Evolutionary conservation across 345 rosid genomes (phyloP).

Genomic region (Rhizophora mangle): DNA sequence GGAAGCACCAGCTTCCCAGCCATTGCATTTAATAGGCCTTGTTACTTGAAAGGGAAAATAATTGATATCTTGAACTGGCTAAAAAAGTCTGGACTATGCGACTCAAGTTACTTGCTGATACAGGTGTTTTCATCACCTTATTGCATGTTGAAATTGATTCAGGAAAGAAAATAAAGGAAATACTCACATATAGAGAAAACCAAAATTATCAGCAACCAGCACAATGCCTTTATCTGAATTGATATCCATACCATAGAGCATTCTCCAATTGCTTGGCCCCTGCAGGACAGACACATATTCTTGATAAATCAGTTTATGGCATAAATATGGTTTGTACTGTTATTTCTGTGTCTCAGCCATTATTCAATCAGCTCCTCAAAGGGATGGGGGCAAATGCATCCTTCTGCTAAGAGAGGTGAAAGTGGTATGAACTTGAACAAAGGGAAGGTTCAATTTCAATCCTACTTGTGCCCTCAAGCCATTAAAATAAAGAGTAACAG

Average conservation of each 20-base stretch:
- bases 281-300: constrained; percentile 15
- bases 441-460: too few relatives aligned
- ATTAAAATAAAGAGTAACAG: too few relatives aligned
- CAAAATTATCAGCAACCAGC: constrained; percentile 81
- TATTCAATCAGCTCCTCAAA: not conserved
- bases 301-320: not conserved
- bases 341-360: not conserved
- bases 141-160: not conserved
- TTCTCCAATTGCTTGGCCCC: constrained; percentile 82
- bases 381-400: not conserved
- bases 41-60: too few relatives aligned
- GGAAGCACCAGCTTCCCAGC: too few relatives aligned
- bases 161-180: not conserved
- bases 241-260: constrained; percentile 93
- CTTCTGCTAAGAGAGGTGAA: not conserved
- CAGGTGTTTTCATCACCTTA: too few relatives aligned
- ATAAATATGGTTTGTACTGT: not conserved
- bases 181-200: constrained; percentile 78
- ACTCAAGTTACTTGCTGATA: too few relatives aligned
- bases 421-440: too few relatives aligned
- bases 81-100: too few relatives aligned
- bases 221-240: constrained; percentile 75
- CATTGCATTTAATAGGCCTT: too few relatives aligned
- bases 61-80: too few relatives aligned
- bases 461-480: too few relatives aligned